These are phyloP conservation scores for Juglanconis sp. DNA, from an alignment of 2,329 filamentous ascomycete species.

Conservation along the genomic window DNA sequence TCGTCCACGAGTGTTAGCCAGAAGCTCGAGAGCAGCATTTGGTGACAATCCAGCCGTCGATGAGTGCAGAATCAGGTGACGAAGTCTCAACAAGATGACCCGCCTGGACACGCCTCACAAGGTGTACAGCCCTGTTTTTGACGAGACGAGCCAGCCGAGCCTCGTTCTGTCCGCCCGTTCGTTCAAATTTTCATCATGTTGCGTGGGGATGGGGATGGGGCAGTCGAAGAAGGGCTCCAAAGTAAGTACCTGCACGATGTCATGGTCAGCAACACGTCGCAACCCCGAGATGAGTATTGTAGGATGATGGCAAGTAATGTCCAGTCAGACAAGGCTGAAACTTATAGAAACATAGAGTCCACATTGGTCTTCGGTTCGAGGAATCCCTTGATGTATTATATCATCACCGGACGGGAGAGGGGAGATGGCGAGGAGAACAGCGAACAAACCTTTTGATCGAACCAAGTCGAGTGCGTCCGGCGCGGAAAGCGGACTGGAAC, in stretches of 20 bases:
- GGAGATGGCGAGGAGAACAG: slow-evolving; percentile 14
- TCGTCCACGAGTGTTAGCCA: slow-evolving; percentile 11
- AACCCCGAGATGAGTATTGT: slow-evolving; percentile 20
- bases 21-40: slow-evolving; percentile 19
- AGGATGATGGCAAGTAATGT: slow-evolving; percentile 26
- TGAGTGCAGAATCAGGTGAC: slow-evolving; percentile 53
- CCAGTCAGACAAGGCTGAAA: slow-evolving; percentile 69
- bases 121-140: slow-evolving; percentile 61
- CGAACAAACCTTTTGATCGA: slow-evolving; percentile 45
- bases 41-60: slow-evolving; percentile 18
- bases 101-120: slow-evolving; percentile 46
- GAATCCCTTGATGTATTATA: slow-evolving; percentile 64
- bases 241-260: slow-evolving; percentile 38
- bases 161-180: slow-evolving; percentile 69
- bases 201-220: slow-evolving; percentile 22
- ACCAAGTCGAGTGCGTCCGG: background rate
- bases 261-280: slow-evolving; percentile 32
- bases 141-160: slow-evolving; percentile 40
- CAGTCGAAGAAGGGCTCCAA: slow-evolving; percentile 16
- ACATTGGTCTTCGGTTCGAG: slow-evolving; percentile 66
- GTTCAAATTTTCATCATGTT: slow-evolving; percentile 64
- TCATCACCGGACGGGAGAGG: slow-evolving; percentile 46
- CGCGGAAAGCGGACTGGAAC: background rate
- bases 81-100: slow-evolving; percentile 63
- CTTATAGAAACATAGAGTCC: slow-evolving; percentile 54